Evolutionary conservation across 306 rosid genomes (phyloP), one percentile per base, ranked within the genome.

Genomic region (Casuarina cunninghamiana): DNA sequence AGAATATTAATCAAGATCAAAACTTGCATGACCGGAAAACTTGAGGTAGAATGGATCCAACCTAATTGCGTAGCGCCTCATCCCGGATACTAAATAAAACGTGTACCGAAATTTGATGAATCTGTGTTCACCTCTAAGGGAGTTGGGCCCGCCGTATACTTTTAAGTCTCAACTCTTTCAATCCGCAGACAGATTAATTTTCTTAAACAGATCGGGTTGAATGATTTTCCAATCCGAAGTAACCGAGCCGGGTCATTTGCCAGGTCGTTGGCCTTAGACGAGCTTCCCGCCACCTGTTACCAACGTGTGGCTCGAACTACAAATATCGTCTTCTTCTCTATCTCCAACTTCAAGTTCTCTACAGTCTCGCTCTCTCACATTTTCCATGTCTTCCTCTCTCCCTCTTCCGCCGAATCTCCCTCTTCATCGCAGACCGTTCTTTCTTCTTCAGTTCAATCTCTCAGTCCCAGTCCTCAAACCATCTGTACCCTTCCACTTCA

Each of bases 381-480:
- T 80, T 26, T 73, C 83, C 50, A 71, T 85, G 82, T 73, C 75
- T 57, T 60, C 81, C 13, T 74, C 82, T 48, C 58, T 80, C 10
- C 53, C 67, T 32, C 74, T 76, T 21, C 73, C 79, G 69, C 84
- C 80, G 32, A 80, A 63, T 75, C 78, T 80, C 10, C 45, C 77
- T 6, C 77, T 83, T 54, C 48, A 50, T 11, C 71, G 53, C 83
- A 53, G 50, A 53, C 68, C 62, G 60, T 78, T 10, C 63, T 4
- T 45, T 53, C 62, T 26, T 42, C 35, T 65, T 73, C 82, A 65
- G 75, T 75, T 16, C 53, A 45, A 61, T 70, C 80, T 50, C 84
- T 79, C 65, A 26, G 80, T 86, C 78, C 48, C 75, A 5, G 8
- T 83, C 53, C 69, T 67, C 74, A 88, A 80, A 53, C 48, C 83